Evolutionary conservation across 2,329 filamentous ascomycete species (phyloP), one percentile per base, ranked within the genome.

Genomic region (Talaromyces sp.): DNA sequence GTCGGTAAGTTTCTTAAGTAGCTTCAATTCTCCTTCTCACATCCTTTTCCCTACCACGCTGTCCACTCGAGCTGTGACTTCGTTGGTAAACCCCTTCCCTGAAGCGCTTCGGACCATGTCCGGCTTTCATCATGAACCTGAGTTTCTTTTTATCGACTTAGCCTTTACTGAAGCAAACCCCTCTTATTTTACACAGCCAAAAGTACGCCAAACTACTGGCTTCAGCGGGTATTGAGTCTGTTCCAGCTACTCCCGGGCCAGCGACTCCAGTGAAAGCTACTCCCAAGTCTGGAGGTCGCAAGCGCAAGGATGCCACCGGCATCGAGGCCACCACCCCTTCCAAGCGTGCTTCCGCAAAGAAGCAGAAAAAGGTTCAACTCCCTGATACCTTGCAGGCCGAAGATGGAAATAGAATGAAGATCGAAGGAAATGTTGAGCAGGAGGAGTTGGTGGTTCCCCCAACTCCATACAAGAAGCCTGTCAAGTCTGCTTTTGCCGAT

Each of bases 1-100:
- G 64, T 11, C 52, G 54, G 60, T 66, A 62, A 45, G 59, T 50
- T 17, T 60, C 11, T 19, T 17, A 9, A 35, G 4, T 15, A 49
- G 10, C 17, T 35, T 33, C 9, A 6, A 11, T 50, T 50, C 47
- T 27, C 15, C 25, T 31, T 17, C 7, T 31, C 22, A 10, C 9
- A 3, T 1, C 17, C 50, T 13, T 22, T 62, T 19, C 27, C 15
- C n/a, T 43, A 17, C 9, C 15, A 43, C 3, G 2, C 5, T 57
- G 13, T 56, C 11, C 5, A 22, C 19, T 31, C 8, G 11, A 33
- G 15, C 15, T 31, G 25, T 3, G 7, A 15, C 6, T 10, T 33
- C 8, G 17, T 37, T 56, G 31, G 31, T 19, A 15, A 10, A 22
- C 22, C 3, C 3, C 19, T 19, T 25, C 19, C 1, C 52, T 8